Base-by-base conservation (phyloP, 164 flowering plant species). In the Tinospora cordifolia region DNA sequence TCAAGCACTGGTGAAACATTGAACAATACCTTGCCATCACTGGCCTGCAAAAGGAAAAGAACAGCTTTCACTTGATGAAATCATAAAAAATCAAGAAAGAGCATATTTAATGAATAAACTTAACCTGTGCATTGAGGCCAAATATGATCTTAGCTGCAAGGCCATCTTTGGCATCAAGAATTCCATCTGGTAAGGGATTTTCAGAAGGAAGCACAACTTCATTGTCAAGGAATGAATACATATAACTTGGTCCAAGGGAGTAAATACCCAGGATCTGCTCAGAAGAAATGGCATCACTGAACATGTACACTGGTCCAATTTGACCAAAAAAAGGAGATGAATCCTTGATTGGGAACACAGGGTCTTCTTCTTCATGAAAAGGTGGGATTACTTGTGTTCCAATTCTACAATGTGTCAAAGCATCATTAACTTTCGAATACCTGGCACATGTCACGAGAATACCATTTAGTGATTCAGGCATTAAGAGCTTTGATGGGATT, bases 41-140 rank as follows among this genome's bases (percentile, higher is more conserved):
- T 85, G 47, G 99, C 99, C 99, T 95, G 90, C 70, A 82, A 80
- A 72, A 74, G 63, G 12, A 78, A 83, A 64, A 30, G 15, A 65
- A 36, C 27, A 67, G 68, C 11, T 34, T 41, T 57, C 24, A 58
- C 26, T 60, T 40, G 62, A 58, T 39, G 12, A 6, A 11, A 24
- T 12, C 14, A 68, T 36, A 73, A 54, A 22, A 22, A 70, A 74
- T 41, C n/a, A 57, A 63, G 51, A 22, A 66, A 19, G 46, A 58
- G 57, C 46, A 49, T 30, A 2, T 17, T 0, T 51, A 7, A 36
- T 25, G 38, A 63, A 71, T 27, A 74, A 58, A 76, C 58, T 58
- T 34, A 60, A 92, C 99, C 98, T 92, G 97, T 4, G 99, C 96
- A 82, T 90, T 95, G 71, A 95, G 85, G 72, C 99, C 99, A 78